phyloP scores from a whole-genome alignment of 192 early-diverging fungal genomes.

The Coemansia sp. region DNA sequence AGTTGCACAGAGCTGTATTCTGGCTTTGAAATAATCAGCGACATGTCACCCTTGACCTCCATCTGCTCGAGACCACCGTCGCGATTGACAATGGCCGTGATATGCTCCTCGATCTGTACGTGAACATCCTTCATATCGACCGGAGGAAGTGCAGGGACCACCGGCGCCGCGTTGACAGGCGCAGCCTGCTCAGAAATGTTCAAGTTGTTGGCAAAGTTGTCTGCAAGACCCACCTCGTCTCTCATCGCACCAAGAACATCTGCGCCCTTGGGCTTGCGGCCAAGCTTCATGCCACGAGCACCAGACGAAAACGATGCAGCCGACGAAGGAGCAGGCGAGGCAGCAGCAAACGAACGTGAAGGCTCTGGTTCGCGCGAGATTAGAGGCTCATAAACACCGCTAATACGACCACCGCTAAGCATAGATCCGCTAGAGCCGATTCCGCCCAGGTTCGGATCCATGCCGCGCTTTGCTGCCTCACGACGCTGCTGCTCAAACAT shows the following conservation, averaged over 20 bases:
- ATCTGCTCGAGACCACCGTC: slow-evolving; percentile 91
- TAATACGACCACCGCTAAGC: slow-evolving; percentile 56
- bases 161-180: slow-evolving; percentile 2
- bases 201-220: slow-evolving; percentile 36
- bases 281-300: slow-evolving; percentile 93
- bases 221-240: slow-evolving; percentile 74
- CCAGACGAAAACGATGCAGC: slow-evolving; percentile 30
- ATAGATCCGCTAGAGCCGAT: slow-evolving; percentile 58
- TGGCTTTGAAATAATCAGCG: slow-evolving; percentile 76
- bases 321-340: slow-evolving; percentile 21
- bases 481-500: slow-evolving; percentile 87
- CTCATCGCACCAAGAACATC: slow-evolving; percentile 81
- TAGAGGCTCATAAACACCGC: slow-evolving; percentile 47
- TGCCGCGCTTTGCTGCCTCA: slow-evolving; percentile 65
- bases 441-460: slow-evolving; percentile 54
- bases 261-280: slow-evolving; percentile 79
- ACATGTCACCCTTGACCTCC: slow-evolving; percentile 93
- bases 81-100: slow-evolving; percentile 76
- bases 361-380: slow-evolving; percentile 44
- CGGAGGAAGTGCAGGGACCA: slow-evolving; percentile 22
- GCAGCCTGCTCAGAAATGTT: slow-evolving; percentile 23
- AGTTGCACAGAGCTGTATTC: slow-evolving; percentile 64
- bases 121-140: slow-evolving; percentile 76
- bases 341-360: slow-evolving; percentile 29
- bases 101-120: slow-evolving; percentile 83